Base-by-base conservation (phyloP, 192 early-diverging fungal species). In the Kappamyces sp. region DNA sequence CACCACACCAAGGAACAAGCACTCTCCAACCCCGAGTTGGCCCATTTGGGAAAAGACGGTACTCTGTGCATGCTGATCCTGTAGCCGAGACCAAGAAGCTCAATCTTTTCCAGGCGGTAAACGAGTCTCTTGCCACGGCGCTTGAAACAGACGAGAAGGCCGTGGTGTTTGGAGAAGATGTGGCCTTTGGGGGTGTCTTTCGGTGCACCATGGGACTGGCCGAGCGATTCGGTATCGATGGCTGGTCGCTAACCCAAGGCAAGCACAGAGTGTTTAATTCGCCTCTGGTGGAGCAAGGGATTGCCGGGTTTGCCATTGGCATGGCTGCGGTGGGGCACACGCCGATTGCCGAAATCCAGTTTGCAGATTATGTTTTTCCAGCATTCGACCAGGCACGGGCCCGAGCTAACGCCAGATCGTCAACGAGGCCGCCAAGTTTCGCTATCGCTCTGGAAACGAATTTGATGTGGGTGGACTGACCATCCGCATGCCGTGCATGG, bases 301-400 rank as follows among this genome's bases (percentile, higher is more conserved):
- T 98, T 61, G 90, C 86, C 30, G 95, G 93, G 35, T 98, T 98
- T 68, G 93, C 77, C 6, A 91, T 98, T 58, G 95, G 95, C 33
- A 79, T 96, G 81, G 95, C 95, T 2, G 74, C 93, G 14, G 86
- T 90, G 62, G 95, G 95, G 15, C 88, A 91, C 63, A 96, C 93
- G 14, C 91, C 95, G 43, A 91, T 98, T 65, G 95, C 95, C 31
- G 95, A 98, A 69, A 96, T 98, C 32, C 95, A 98, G 74, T 98
- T 98, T 74, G 95, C 92, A 3, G 95, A 98, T 74, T 98, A 98
- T 62, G 91, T 98, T 9, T 95, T 90, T 70, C 95, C 95, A 3
- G 95, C 93, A 5, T 98, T 96, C 66, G 95, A 98, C 72, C 95
- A 98, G 75, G 83, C 88, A 69, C 12, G 30, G 34, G 33, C 9